These are phyloP conservation scores for Labyrinthula sp. DNA, from an alignment of 352 stramenopile species.

Conservation along the genomic window DNA sequence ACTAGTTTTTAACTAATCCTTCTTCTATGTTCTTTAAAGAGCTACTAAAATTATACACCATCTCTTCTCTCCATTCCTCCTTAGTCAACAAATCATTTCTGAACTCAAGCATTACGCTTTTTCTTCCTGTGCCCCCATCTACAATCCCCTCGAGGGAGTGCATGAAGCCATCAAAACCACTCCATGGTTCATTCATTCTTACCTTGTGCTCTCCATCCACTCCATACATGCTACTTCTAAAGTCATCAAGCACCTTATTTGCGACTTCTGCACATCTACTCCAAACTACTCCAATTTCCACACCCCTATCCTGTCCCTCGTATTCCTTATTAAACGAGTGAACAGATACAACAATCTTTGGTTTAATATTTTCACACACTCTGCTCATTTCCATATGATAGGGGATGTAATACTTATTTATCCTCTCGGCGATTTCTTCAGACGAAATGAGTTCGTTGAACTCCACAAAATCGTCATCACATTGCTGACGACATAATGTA, in stretches of 20 bases:
- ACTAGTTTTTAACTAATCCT: no score
- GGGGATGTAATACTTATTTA: slow-evolving; percentile 17
- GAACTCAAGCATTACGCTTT: slow-evolving; percentile 23
- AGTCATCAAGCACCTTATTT: slow-evolving; percentile 5
- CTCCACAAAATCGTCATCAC: slow-evolving; percentile 10
- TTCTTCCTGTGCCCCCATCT: slow-evolving; percentile 4
- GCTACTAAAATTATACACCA: slow-evolving; percentile 2
- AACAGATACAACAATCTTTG: slow-evolving; percentile 13
- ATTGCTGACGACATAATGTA: slow-evolving; percentile 11
- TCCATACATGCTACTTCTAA: no score
- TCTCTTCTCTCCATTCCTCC: slow-evolving; percentile 2
- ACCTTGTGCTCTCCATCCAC: no score
- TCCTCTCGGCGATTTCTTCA: slow-evolving; percentile 7
- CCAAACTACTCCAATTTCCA: slow-evolving; percentile 23
- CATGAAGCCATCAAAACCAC: slow-evolving; percentile 26
- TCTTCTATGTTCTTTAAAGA: no score
- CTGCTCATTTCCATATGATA: slow-evolving; percentile 14
- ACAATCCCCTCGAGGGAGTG: slow-evolving; percentile 19
- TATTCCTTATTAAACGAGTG: slow-evolving; percentile 23
- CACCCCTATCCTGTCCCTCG: slow-evolving; percentile 1
- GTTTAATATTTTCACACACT: neutral
- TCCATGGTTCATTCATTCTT: slow-evolving; percentile 27
- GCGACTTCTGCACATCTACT: no score
- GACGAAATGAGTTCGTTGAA: slow-evolving; percentile 2
- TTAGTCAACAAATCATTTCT: slow-evolving; percentile 17